Percentiles rank a stretch among this genome's conserved stretches.
These are phyloP conservation scores for Mycena latifolia DNA, from an alignment of 768 basidiomycete genomes.

Conservation along the genomic window DNA sequence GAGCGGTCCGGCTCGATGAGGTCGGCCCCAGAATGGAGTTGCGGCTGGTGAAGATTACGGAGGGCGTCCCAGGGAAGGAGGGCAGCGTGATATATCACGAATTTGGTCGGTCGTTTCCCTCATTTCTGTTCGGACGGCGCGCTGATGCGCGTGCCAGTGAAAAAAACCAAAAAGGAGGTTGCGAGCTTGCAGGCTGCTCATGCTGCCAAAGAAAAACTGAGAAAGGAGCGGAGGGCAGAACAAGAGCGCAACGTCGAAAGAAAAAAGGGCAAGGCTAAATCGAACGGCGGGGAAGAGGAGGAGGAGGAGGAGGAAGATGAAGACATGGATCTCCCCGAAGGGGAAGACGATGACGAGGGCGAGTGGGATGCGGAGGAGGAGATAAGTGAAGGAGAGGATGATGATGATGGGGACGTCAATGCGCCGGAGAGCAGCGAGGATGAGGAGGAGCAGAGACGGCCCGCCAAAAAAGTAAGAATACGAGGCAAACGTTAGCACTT, in stretches of 20 bases:
- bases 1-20: conserved; percentile 93
- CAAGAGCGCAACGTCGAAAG: conserved; percentile 92
- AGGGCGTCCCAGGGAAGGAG: conserved; percentile 94
- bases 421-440: conserved; percentile 60
- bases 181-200: conserved; percentile 78
- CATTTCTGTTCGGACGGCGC: conserved; percentile 10
- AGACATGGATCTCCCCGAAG: conserved; percentile 21
- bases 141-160: conserved; percentile 65
- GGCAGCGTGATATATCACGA: conserved; percentile 95
- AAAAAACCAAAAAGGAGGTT: conserved; percentile 87
- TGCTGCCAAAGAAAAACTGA: conserved; percentile 79
- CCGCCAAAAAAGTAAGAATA: conserved; percentile 68
- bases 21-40: conserved; percentile 97
- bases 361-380: conserved; percentile 68
- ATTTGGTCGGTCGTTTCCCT: conserved; percentile 73
- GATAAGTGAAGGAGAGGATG: background rate
- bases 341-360: conserved; percentile 39
- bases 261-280: conserved; percentile 67
- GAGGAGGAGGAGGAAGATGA: conserved; percentile 57
- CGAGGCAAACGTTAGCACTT: conserved; percentile 58
- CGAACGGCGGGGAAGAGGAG: conserved; percentile 49
- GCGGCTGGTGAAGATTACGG: conserved; percentile 91
- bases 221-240: conserved; percentile 85
- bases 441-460: conserved; percentile 57
- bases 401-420: background rate